phyloP scores from a whole-genome alignment of 495 filamentous ascomycete genomes.

The Lepidopterella palustris region DNA sequence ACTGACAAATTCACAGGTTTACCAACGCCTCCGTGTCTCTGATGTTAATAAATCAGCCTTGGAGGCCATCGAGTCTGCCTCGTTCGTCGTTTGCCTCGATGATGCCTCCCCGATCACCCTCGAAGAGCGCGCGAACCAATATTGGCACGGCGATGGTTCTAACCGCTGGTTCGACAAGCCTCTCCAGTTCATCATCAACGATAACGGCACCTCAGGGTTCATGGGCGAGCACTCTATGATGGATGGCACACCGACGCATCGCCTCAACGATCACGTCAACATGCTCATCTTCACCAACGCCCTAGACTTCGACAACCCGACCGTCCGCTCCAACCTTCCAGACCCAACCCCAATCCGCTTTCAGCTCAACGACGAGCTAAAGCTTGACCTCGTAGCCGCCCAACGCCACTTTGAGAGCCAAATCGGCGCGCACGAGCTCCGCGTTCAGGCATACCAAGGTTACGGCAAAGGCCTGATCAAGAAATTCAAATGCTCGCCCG shows the following conservation, averaged over 20 bases:
- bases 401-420: conserved; percentile 66
- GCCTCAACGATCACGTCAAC: conserved; percentile 91
- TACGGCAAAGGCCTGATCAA: conserved; percentile 99
- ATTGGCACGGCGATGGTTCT: conserved; percentile 94
- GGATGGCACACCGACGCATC: conserved; percentile 97
- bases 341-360: conserved; percentile 75
- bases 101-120: conserved; percentile 88
- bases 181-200: conserved; percentile 94
- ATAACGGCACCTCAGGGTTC: conserved; percentile 97
- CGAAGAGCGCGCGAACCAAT: conserved; percentile 90
- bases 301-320: conserved; percentile 71
- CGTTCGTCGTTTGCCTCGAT: conserved; percentile 91
- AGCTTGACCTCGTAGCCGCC: conserved; percentile 69
- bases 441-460: conserved; percentile 89
- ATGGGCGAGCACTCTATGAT: conserved; percentile 99
- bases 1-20: conserved; percentile 39
- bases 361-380: conserved; percentile 61
- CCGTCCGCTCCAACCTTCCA: conserved; percentile 73
- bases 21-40: conserved; percentile 64
- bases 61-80: conserved; percentile 78
- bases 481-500: conserved; percentile 97
- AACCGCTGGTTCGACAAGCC: conserved; percentile 99
- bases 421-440: conserved; percentile 82
- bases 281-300: conserved; percentile 84
- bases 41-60: conserved; percentile 70